A percentile compares a stretch with the other conserved stretches of the same genome.
Evolutionary conservation across 768 basidiomycete genomes (phyloP).

Genomic region (Arthromyces matolae): DNA sequence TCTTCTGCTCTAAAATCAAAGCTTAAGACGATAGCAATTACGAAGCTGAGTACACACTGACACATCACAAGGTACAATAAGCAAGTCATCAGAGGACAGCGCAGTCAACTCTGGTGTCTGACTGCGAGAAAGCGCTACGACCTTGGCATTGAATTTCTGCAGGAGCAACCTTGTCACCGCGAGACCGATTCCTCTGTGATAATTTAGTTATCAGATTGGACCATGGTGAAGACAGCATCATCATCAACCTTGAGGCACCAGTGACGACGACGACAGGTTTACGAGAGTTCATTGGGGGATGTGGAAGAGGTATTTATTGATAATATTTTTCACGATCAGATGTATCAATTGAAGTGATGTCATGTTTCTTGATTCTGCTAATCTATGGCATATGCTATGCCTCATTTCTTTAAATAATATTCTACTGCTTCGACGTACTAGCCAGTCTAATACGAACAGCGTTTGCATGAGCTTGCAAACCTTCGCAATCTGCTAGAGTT

Average conservation of each 20-base stretch:
- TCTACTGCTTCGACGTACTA: conserved; percentile 5
- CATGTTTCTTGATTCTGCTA: no score
- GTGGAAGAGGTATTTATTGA: no score
- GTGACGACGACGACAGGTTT: conserved; percentile 73
- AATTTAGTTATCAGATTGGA: conserved; percentile 5
- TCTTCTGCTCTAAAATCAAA: conserved; percentile 51
- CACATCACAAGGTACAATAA: conserved; percentile 71
- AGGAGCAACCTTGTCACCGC: conserved; percentile 70
- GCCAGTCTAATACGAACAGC: conserved; percentile 86
- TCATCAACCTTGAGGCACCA: conserved; percentile 72
- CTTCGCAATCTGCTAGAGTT: conserved; percentile 92
- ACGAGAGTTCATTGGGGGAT: no score
- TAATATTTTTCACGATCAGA: no score
- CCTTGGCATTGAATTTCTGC: conserved; percentile 55
- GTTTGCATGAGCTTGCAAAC: conserved; percentile 91
- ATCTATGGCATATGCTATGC: no score
- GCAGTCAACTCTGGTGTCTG: conserved; percentile 58
- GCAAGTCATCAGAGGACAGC: conserved; percentile 45
- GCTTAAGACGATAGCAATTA: conserved; percentile 9
- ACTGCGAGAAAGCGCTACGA: conserved; percentile 76
- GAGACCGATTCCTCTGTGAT: conserved; percentile 77
- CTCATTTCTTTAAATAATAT: neutral
- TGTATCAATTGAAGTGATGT: no score
- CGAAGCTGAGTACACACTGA: conserved; percentile 36
- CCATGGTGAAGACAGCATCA: neutral